These are phyloP conservation scores for Trichothecium roseum DNA, from an alignment of 2,329 filamentous ascomycete species.

Conservation along the genomic window DNA sequence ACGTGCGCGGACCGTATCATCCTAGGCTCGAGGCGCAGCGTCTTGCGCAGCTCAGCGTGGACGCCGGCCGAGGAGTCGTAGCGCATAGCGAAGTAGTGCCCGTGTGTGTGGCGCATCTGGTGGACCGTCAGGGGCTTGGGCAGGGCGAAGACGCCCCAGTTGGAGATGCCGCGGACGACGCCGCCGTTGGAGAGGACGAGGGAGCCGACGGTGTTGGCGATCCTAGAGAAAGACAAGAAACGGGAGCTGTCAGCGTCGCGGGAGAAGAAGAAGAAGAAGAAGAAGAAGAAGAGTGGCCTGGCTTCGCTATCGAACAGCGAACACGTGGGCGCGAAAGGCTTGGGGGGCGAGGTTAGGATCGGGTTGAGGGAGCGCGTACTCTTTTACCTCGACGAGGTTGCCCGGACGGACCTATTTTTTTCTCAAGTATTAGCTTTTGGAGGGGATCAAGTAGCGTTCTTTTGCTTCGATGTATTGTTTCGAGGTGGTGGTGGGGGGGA, in stretches of 20 bases:
- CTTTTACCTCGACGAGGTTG: constrained; percentile 85
- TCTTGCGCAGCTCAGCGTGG: constrained; percentile 65
- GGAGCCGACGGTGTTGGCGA: constrained; percentile 75
- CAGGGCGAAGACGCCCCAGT: constrained; percentile 90
- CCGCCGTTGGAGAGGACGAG: constrained; percentile 75
- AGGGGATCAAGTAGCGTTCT: too few species aligned
- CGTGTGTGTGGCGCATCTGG: constrained; percentile 72
- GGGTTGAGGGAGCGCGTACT: constrained; percentile 47
- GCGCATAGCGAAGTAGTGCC: constrained; percentile 97
- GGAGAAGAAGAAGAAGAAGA: too few species aligned
- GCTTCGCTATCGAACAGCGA: too few species aligned
- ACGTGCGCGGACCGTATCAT: constrained; percentile 83
- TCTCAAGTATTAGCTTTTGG: constrained; percentile 8
- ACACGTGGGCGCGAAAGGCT: too few species aligned
- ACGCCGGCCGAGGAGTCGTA: constrained; percentile 71
- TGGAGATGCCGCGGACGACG: constrained; percentile 83
- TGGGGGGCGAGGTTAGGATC: too few species aligned
- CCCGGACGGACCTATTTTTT: constrained; percentile 72
- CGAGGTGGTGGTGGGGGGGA: too few species aligned
- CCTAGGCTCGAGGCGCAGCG: constrained; percentile 74
- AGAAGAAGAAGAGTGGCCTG: too few species aligned
- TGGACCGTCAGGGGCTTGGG: constrained; percentile 70
- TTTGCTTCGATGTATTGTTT: too few species aligned
- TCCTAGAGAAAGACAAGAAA: constrained; percentile 43
- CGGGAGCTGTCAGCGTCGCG: neutral